Evolutionary conservation across 169 alveolate genomes (phyloP).

Genomic region (Cryptosporidium meleagridis): DNA sequence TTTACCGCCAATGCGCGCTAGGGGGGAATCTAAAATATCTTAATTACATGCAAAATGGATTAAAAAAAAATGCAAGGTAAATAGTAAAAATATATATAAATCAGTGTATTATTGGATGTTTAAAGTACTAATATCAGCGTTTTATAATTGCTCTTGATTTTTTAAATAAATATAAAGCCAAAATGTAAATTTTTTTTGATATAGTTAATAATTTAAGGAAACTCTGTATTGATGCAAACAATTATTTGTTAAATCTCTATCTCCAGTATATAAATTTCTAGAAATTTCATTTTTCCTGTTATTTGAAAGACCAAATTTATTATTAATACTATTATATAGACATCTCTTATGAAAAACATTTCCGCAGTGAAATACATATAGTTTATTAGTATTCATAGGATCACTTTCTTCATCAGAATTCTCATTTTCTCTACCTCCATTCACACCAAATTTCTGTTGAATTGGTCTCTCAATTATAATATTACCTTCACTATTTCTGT

Average conservation of each 20-base stretch:
- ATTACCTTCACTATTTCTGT: not conserved
- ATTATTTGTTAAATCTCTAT: not conserved
- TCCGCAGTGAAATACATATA: conserved; percentile 52
- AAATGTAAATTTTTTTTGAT: too few species aligned
- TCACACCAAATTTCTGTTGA: not conserved
- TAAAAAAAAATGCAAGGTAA: not conserved
- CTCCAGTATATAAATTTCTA: not conserved
- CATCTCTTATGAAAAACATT: conserved; percentile 47
- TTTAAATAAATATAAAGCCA: too few species aligned
- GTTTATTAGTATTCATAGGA: not conserved
- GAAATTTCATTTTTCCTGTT: not conserved
- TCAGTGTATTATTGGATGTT: not conserved
- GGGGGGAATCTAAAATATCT: conserved; percentile 21
- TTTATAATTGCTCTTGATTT: too few species aligned
- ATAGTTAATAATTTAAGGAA: conserved; percentile 16
- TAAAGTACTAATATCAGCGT: not conserved
- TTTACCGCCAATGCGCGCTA: conserved; percentile 10
- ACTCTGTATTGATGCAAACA: conserved; percentile 30
- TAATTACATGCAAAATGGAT: conserved; percentile 31
- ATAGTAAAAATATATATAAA: not conserved
- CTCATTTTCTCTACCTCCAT: not conserved
- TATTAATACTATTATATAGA: not conserved
- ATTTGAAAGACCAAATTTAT: not conserved
- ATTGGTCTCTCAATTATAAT: not conserved
- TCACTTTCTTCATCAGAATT: not conserved